phyloP scores from a whole-genome alignment of 106 monocot species.

The Dioscorea alata region DNA sequence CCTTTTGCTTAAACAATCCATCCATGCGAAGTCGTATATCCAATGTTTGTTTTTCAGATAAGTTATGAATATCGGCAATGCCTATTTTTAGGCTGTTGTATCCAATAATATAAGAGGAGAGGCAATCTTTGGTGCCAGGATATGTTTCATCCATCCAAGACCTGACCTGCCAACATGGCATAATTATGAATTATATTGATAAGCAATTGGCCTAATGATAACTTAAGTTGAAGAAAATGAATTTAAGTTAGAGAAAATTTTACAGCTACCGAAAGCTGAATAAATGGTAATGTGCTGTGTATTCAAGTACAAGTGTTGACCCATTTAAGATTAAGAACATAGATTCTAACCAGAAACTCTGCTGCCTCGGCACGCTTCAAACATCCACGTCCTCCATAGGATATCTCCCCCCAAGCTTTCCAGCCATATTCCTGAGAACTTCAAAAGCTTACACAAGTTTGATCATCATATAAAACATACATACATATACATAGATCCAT shows the following conservation, averaged over 20 bases:
- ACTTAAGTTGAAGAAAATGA: neutral
- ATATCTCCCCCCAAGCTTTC: conserved; percentile 99
- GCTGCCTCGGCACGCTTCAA: conserved; percentile 83
- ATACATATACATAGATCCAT: no score
- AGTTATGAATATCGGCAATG: conserved; percentile 1
- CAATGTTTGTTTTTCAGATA: conserved; percentile 19
- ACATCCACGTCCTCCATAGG: conserved; percentile 87
- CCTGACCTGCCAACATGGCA: conserved; percentile 44
- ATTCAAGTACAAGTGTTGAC: no score
- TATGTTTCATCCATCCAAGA: conserved; percentile 90
- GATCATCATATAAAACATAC: no score
- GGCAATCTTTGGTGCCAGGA: conserved; percentile 56
- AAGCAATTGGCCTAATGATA: neutral
- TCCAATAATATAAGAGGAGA: conserved; percentile 81
- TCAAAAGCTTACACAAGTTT: neutral
- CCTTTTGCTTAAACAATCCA: conserved; percentile 64
- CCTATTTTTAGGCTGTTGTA: conserved; percentile 74
- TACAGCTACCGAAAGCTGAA: no score
- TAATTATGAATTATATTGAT: neutral
- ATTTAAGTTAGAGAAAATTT: neutral
- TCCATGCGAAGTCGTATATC: conserved; percentile 95
- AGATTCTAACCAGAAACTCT: conserved; percentile 57
- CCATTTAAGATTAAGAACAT: no score
- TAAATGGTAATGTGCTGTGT: no score
- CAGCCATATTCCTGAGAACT: conserved; percentile 65